Base-by-base conservation (phyloP, 1,284 basidiomycete genomes). In the Naganishia sp. region DNA sequence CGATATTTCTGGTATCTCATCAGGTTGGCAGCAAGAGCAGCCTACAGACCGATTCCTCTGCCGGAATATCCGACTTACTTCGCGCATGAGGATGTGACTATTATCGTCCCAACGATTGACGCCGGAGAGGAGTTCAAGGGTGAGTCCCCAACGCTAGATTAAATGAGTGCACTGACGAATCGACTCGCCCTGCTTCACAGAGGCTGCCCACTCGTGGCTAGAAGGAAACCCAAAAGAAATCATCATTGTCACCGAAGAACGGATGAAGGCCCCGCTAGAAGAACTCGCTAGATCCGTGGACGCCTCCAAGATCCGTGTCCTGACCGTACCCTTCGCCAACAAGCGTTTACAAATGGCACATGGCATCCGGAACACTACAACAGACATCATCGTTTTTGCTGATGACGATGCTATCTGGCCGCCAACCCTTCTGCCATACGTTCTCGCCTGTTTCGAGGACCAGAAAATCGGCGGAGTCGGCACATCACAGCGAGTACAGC, bases 351-450 rank as follows among this genome's bases (percentile, higher is more conserved):
- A 95, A 80, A 94, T 95, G 92, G 84, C 86, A 68, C 90, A 94
- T 74, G 92, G 92, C 16, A 93, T 94, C 78, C 88, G 88, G 77
- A 88, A 92, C 77, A 88, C 88, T 31, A 88, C 87, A 0, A 94
- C 92, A 2, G 92, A 94, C 76, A 94, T 95, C 78, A 92, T 94
- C 77, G 88, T 94, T n/a, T 94, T 94, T 73, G 91, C 92, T 4
- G 92, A 94, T 76, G 92, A 95, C 76, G 92, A 94, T 77, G 91
- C 92, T 55, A 92, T 95, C 74, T 95, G 92, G 92, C 92, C 92
- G 0, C 87, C 90, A 0, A 92, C 89, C 2, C 84, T 94, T 68
- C 82, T 94, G 10, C 89, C 90, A 0, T 90, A 88, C 77, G 85
- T 89, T 63, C 85, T 95, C 53, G 91, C 91, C 3, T 93, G 90